Percentiles rank a stretch among this genome's conserved stretches.
Evolutionary conservation across 306 rosid genomes (phyloP).

Genomic region (Chamaecrista fasciculata): DNA sequence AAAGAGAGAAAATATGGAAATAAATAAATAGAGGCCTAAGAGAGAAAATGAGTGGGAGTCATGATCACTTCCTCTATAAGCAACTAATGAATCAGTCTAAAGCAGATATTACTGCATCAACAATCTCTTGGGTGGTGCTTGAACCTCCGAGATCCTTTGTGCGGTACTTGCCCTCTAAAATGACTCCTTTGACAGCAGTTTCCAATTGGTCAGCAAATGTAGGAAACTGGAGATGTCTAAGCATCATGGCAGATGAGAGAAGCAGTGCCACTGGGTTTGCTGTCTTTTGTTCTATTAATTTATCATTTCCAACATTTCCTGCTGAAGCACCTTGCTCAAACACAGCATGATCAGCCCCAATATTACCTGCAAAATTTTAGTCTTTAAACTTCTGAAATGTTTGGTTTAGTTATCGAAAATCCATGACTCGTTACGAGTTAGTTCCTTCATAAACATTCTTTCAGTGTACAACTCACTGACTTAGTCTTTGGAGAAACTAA

Average conservation of each 20-base stretch:
- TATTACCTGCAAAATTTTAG: conserved; percentile 85
- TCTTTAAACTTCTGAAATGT: too few relatives aligned
- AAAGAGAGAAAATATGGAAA: too few relatives aligned
- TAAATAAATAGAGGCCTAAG: too few relatives aligned
- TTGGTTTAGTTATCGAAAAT: too few relatives aligned
- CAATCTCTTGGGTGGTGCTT: conserved; percentile 83
- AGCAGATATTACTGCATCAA: conserved; percentile 68
- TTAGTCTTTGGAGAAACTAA: too few relatives aligned
- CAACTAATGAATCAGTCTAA: conserved; percentile 45
- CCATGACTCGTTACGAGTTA: too few relatives aligned
- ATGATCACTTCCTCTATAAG: neutral
- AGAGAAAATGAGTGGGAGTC: neutral
- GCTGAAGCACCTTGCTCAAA: conserved; percentile 99
- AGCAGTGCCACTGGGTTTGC: conserved; percentile 95
- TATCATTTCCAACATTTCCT: conserved; percentile 81
- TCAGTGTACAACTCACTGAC: too few relatives aligned
- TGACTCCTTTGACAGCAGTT: conserved; percentile 72
- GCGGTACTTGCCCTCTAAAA: conserved; percentile 61
- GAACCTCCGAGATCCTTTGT: conserved; percentile 88
- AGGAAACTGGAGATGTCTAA: conserved; percentile 92
- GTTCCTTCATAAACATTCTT: too few relatives aligned
- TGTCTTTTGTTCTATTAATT: conserved; percentile 52
- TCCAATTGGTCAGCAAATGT: conserved; percentile 88
- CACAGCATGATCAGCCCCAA: conserved; percentile 84
- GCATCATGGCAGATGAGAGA: conserved; percentile 95